Base-by-base conservation (phyloP, 805 yeast species). In the Kurtzmaniella cleridarum region DNA sequence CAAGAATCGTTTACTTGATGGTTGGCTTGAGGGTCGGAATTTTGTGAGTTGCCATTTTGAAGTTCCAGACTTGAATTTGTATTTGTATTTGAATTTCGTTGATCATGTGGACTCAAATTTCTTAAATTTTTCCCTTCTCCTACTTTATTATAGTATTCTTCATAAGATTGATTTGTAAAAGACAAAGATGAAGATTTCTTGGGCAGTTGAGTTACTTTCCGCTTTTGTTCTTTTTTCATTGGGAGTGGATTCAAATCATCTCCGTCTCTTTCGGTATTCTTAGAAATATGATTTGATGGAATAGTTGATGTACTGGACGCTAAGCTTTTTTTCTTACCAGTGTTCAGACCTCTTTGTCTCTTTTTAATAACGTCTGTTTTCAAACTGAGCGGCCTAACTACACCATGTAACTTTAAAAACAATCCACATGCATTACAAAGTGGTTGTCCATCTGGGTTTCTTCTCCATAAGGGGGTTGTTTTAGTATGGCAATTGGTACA, bases 391-490 rank as follows among this genome's bases (percentile, higher is more conserved):
- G 98, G 98, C 41, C 98, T 71, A 45, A 87, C 95, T 3, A 88
- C 91, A n/a, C 97, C 98, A 54, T 91, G 98, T 17, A 91, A 68
- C 60, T 91, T 91, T 53, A 86, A 73, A 51, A 91, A 91, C 43
- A 91, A 67, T 0, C 98, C 98, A 66, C 98, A 91, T 0, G 98
- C 98, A 60, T 91, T 91, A 64, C 98, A 91, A 42, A 91, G 66
- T 0, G 96, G 95, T 53, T 86, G 83, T 2, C 97, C 97, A 42
- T 85, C 86, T 0, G 95, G 89, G 51, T 88, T 87, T 36, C 97
- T 72, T 50, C 98, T 71, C 98, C 98, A 91, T 13, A 91, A 61
- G 1, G 98, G 98, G 0, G 98, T 91, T 13, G 95, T 89, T 46
- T 75, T 79, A 0, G 98, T 91, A 53, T 84, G 81, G 61, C 98